These are phyloP conservation scores for Cryptosporidium baileyi DNA, from an alignment of 169 alveolate species.

Conservation along the genomic window DNA sequence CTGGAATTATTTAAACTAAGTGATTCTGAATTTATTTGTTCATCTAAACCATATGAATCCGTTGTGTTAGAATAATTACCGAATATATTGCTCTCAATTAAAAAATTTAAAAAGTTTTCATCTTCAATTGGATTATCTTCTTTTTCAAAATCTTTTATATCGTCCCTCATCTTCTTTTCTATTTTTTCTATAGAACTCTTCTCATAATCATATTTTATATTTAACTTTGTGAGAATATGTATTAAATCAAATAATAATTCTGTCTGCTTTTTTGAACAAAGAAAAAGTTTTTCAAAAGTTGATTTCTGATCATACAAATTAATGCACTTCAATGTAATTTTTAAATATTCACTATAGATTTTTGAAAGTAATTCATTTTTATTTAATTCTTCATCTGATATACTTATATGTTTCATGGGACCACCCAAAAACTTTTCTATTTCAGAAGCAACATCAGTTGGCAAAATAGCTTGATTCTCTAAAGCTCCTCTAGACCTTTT, in stretches of 20 bases:
- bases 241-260: not conserved
- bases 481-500: constrained; percentile 26
- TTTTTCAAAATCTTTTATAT: not conserved
- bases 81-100: not conserved
- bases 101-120: not conserved
- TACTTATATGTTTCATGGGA: not conserved
- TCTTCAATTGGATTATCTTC: not conserved
- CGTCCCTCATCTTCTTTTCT: not conserved
- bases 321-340: not conserved
- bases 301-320: not conserved
- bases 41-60: not conserved
- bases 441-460: constrained; percentile 1
- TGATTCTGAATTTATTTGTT: not conserved
- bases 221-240: not conserved
- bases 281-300: constrained; percentile 2
- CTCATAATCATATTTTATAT: not conserved
- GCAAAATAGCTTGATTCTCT: not conserved
- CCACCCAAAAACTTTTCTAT: constrained; percentile 22
- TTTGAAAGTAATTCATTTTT: not conserved
- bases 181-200: not conserved
- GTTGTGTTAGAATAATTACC: not conserved
- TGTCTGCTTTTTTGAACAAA: constrained; percentile 5
- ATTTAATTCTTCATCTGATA: not conserved
- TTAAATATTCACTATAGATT: not conserved
- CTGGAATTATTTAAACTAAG: not conserved